Conservation (phyloP, 2,329 filamentous ascomycete species). For the Cladophialophora immunda region DNA sequence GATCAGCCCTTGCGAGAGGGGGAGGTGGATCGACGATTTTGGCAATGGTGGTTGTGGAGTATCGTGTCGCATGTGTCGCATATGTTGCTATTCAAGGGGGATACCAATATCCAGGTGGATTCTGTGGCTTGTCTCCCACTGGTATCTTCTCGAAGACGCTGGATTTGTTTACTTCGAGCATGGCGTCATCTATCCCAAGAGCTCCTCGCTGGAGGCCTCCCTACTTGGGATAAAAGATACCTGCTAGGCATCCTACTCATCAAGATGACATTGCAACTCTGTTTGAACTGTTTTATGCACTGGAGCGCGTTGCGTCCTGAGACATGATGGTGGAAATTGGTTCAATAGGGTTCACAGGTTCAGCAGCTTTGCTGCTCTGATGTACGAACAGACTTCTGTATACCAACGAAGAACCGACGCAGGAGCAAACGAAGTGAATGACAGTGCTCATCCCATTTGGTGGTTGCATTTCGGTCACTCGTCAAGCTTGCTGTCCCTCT, state of each 20-base stretch:
- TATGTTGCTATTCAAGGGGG: not conserved
- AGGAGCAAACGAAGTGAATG: not conserved
- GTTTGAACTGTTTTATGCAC: not conserved
- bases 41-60: not conserved
- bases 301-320: not conserved
- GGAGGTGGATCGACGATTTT: not conserved
- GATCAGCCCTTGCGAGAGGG: not conserved
- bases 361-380: not conserved
- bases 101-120: not conserved
- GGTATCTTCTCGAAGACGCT: not conserved
- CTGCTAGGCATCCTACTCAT: not conserved
- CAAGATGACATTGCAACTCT: not conserved
- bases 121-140: not conserved
- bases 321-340: not conserved
- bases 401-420: not conserved
- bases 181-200: not conserved
- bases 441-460: not conserved
- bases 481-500: too few relatives aligned
- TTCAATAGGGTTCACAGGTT: not conserved
- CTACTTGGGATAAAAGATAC: not conserved
- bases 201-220: not conserved
- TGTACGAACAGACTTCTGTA: not conserved
- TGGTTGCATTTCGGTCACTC: not conserved
- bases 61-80: not conserved
- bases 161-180: not conserved